Base-by-base conservation (phyloP, 805 yeast genomes). In the Wickerhamiella azymoides region DNA sequence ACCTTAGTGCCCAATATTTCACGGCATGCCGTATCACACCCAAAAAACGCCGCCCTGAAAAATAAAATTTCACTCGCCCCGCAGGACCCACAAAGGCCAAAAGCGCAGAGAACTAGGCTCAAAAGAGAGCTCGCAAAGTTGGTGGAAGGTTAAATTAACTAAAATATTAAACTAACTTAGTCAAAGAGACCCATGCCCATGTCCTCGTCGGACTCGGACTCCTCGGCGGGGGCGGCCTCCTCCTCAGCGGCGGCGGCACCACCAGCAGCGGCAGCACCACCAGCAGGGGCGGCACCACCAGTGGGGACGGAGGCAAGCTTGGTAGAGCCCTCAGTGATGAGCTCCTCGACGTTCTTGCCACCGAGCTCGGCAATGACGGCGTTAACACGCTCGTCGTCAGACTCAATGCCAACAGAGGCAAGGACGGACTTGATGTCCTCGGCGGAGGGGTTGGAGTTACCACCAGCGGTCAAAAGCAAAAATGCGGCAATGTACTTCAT, bases 401-500 rank as follows among this genome's bases (percentile, higher is more conserved):
- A 84, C 71, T 92, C 98, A 61, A 84, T 80, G 71, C 96, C 96
- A 63, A 89, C 97, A 50, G 97, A 74, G 67, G 84, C 81, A 67
- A 92, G 79, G 64, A 92, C 81, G 60, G 80, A 63, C 72, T 84
- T 73, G 77, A 92, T 77, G 71, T 85, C 89, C 65, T 82, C 79
- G 62, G 94, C 93, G 60, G 94, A 74, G 73, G 98, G 97, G 63
- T 92, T 66, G 68, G 86, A 69, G 76, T 79, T 80, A 70, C 97
- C 98, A 72, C 95, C 95, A 70, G 92, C 86, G 75, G 81, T 86
- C 73, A 92, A 80, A 74, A 89, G 82, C 73, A 92, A 82, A 79
- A 92, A 92, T 72, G 98, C 97, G 74, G 98, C 98, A 75, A 92
- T 82, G 80, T 89, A 89, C 84, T 86, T 92, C 96, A 86, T 61